Evolutionary conservation across 208 protist genomes (phyloP), one percentile per base, ranked within the genome.

Genomic region (Trypanosoma caninum): DNA sequence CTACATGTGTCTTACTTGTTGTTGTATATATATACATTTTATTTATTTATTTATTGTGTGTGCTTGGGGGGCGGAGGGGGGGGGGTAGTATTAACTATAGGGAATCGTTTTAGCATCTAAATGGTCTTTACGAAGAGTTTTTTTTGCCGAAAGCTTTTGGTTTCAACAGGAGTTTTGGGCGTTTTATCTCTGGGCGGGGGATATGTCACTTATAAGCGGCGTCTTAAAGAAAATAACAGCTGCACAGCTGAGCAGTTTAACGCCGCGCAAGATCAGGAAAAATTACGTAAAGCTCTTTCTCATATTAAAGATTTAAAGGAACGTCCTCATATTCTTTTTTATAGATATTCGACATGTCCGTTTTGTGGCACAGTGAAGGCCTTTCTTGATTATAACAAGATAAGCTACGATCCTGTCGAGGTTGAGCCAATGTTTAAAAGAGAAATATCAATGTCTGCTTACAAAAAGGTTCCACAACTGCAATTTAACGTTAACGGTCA

Each of bases 381-480:
- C 14, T 88, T 95, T 55, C 62, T 96, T 4, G 88, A 94, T 72
- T 89, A 81, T 70, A 57, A 81, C 62, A 68, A 87, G 20, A 78
- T 96, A 34, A 69, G 69, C 11, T 74, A 95, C 68, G 69, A 78
- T 14, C 88, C 78, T 23, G 78, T 96, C 10, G 91, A 96, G 65
- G 91, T 96, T 41, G 86, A 96, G 60, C 91, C 91, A 28, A 91
- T 96, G 78, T 83, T 94, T 72, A 96, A 96, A 68, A 60, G 60
- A 3, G 79, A 96, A 69, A 63, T 96, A 28, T 71, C 61, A 13
- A 59, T 71, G 23, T 76, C 65, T 38, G 33, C 18, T n/a, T 96
- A 96, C 88, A 94, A 90, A 57, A 96, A 96, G 70, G 91, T 96
- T 7, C 91, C 91, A 3, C 84, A 92, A 62, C 63, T 96, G n/a